Evolutionary conservation across 768 basidiomycete species (phyloP).

Genomic region (Lyophyllum shimeji): DNA sequence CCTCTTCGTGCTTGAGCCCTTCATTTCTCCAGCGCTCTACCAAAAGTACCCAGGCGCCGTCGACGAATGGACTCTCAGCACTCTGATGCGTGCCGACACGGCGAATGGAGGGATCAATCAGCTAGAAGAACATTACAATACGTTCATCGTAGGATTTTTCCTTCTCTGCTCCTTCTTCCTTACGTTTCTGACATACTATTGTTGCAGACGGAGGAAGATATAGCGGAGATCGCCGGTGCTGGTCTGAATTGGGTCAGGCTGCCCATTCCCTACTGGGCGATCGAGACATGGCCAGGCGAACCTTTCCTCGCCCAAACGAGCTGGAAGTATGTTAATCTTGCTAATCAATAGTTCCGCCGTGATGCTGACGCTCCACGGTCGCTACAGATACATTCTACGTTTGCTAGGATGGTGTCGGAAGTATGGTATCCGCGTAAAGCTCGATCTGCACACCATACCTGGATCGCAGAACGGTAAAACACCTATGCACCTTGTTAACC

Average conservation of each 20-base stretch:
- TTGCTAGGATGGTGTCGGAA: slow-evolving; percentile 79
- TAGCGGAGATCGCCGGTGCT: slow-evolving; percentile 86
- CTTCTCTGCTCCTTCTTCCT: neutral
- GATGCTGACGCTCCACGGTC: neutral
- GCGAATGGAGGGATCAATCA: slow-evolving; percentile 48
- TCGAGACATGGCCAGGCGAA: slow-evolving; percentile 69
- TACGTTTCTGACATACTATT: neutral
- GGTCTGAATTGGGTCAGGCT: slow-evolving; percentile 86
- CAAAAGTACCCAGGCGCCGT: slow-evolving; percentile 61
- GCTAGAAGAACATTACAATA: slow-evolving; percentile 79
- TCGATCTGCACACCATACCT: slow-evolving; percentile 78
- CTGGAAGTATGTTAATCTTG: slow-evolving; percentile 60
- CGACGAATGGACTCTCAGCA: slow-evolving; percentile 77
- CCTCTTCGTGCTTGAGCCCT: slow-evolving; percentile 74
- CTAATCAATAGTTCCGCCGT: neutral
- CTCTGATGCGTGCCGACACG: slow-evolving; percentile 58
- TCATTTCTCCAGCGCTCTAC: slow-evolving; percentile 65
- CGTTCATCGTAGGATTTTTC: slow-evolving; percentile 65
- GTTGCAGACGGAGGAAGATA: slow-evolving; percentile 81
- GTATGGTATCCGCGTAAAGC: slow-evolving; percentile 78
- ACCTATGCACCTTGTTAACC: neutral
- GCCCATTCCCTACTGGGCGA: slow-evolving; percentile 86
- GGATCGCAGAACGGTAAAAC: slow-evolving; percentile 72
- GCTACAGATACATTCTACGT: slow-evolving; percentile 67
- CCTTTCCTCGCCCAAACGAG: slow-evolving; percentile 74